phyloP scores from a whole-genome alignment of 768 basidiomycete genomes.

The Mycena capillaripes region DNA sequence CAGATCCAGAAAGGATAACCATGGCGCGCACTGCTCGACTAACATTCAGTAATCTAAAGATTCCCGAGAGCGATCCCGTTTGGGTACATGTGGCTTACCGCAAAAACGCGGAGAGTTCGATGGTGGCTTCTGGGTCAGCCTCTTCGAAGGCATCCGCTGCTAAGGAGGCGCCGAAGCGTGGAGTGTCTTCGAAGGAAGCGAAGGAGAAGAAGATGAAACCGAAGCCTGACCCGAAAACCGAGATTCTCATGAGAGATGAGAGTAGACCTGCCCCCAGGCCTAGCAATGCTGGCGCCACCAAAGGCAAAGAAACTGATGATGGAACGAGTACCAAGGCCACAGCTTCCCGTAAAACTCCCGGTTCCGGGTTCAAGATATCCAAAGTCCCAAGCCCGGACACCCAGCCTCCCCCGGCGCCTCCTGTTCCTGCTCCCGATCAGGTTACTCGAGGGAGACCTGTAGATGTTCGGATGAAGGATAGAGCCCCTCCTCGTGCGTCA shows the following conservation, averaged over 20 bases:
- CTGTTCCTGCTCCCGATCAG: constrained; percentile 35
- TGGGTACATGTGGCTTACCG: constrained; percentile 70
- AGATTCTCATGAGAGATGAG: constrained; percentile 67
- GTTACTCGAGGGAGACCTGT: constrained; percentile 29
- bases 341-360: constrained; percentile 51
- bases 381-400: constrained; percentile 42
- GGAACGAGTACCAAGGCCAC: constrained; percentile 20
- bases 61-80: constrained; percentile 71
- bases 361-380: constrained; percentile 62
- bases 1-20: constrained; percentile 59
- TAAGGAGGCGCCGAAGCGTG: constrained; percentile 58
- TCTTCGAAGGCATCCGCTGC: constrained; percentile 29
- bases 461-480: constrained; percentile 36
- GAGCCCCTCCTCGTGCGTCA: constrained; percentile 43
- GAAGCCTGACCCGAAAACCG: constrained; percentile 56
- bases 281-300: constrained; percentile 42
- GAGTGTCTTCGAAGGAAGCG: constrained; percentile 58
- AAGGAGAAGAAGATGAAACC: constrained; percentile 63
- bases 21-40: constrained; percentile 68
- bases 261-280: constrained; percentile 42
- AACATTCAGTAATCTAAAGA: constrained; percentile 62
- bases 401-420: constrained; percentile 5
- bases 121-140: constrained; percentile 18
- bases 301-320: constrained; percentile 35
- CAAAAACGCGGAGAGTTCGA: constrained; percentile 18